Evolutionary conservation across 2,329 filamentous ascomycete species (phyloP), one percentile per base, ranked within the genome.

Genomic region (Chalaropsis ovoidea): DNA sequence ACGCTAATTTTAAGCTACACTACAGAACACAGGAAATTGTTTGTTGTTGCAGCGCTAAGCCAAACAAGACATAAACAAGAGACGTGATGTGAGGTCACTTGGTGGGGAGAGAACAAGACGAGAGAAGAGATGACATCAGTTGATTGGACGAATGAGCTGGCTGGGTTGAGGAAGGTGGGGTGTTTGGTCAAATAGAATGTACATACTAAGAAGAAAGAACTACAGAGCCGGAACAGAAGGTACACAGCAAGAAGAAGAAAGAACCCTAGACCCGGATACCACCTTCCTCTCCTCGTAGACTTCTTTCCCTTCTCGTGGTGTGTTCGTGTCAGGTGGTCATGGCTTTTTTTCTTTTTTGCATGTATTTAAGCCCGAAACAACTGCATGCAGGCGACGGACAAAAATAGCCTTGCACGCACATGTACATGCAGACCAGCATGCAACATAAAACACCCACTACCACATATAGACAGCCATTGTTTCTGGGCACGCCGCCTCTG

Each of bases 381-480:
- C 15, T 47, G 43, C 17, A 17, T 47, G 43, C 43, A 47, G 17
- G 43, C 43, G 5, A 5, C 15, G 15, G 43, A 47, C 43, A 47
- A 47, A 47, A 47, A 47, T 47, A 47, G 43, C n/a, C 43, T 17
- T 47, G 43, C 43, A 47, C 43, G 43, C n/a, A 47, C n/a, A 47
- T 19, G 52, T 22, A 22, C 13, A 52, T 52, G 19, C 19, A 52
- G 47, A 11, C 47, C 22, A 10, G 52, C 52, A 56, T 56, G 13
- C 52, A 56, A 56, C 52, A 35, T 35, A 35, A 56, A 61, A 41
- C 35, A 43, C 8, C 58, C 22, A 27, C 19, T 42, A 42, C 31
- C 10, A 61, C 58, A 43, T 61, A 61, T 61, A 61, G 41, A 61
- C 58, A 61, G 41, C 43, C 58, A 27, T 43, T 61, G 35, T 61